Base-by-base conservation (phyloP, 2,329 filamentous ascomycete species). In the Apiospora kogelbergensis region DNA sequence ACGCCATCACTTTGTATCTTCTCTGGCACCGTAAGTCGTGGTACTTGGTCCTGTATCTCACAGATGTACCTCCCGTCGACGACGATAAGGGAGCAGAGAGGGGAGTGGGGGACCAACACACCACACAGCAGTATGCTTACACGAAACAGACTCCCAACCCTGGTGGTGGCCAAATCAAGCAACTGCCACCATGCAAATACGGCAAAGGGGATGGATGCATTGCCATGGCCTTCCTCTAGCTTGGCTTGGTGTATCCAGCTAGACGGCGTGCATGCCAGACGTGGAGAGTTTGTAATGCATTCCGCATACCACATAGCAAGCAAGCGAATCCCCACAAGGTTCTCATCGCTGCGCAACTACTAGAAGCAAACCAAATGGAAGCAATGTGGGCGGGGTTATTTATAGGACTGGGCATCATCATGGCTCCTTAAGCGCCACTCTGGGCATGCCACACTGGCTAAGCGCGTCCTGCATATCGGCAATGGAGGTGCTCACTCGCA, bases 391-490 rank as follows among this genome's bases (percentile, higher is more conserved):
- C n/a, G 26, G 26, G 9, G 53, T 60, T 60, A 60, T 60, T 60
- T n/a, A 37, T 60, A 60, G 53, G 30, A 57, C n/a, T 13, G 4
- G 48, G 13, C n/a, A 60, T 17, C 10, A 42, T 42, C 6, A 17
- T 53, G 46, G 24, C 30, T 22, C 24, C 15, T n/a, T 57, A 60
- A 60, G 30, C 53, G 53, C 53, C 53, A 37, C 40, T 37, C 3
- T 15, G 30, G 37, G 53, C 48, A 10, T 17, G 33, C 15, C 2
- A 20, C 48, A 15, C 48, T 57, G 48, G 48, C 53, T 60, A 60
- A 60, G 53, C 53, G 53, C 53, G 30, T 10, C 48, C 53, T 60
- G 53, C 53, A 60, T 60, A n/a, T n/a, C n/a, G n/a, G n/a, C n/a
- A n/a, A n/a, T n/a, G n/a, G n/a, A n/a, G n/a, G n/a, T n/a, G n/a